Evolutionary conservation across 2,329 filamentous ascomycete genomes (phyloP), one percentile per base, ranked within the genome.

Genomic region (Epichloe sylvatica): DNA sequence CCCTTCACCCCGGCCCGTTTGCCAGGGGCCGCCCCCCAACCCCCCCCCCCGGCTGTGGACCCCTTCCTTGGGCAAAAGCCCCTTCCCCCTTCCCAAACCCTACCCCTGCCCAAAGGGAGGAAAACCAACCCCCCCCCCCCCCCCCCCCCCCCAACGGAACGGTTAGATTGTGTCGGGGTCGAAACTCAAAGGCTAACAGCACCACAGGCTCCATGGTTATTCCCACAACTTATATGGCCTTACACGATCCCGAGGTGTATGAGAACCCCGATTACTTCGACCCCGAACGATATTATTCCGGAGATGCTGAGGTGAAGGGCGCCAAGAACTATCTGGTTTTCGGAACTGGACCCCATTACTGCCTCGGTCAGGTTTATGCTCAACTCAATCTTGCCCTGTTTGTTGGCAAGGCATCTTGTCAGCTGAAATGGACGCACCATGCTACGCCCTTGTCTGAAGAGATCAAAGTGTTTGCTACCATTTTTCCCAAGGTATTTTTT

Each of bases 321-420:
- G 72, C 83, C 63, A 97, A 96, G 83, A 98, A 97, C 74, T 97
- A 83, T 75, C 77, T 98, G 47, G 90, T 97, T 17, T 97, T 98
- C 60, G 92, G 92, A 60, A 90, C 86, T 17, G 92, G 92, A 7
- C 87, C 92, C 59, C 92, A 97, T 70, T 95, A 97, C 74, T 98
- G 92, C 67, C 76, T 97, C 36, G 92, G 91, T 47, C 91, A 97
- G 72, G 83, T 83, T 42, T 98, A 96, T 62, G 92, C 89, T 8
- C 83, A 87, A 66, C 74, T 89, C 53, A 95, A 95, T 68, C 72
- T 98, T 59, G 91, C 86, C 62, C 79, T 87, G 44, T 85, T 94
- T 76, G 77, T 95, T 61, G 90, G 89, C 63, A 95, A 92, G 76
- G 90, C 89, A 8, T 85, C 86, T 56, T 75, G 95, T 66, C 74